These are phyloP conservation scores for Bifiguratus adelaidae DNA, from an alignment of 192 early-diverging fungal genomes.

Conservation along the genomic window DNA sequence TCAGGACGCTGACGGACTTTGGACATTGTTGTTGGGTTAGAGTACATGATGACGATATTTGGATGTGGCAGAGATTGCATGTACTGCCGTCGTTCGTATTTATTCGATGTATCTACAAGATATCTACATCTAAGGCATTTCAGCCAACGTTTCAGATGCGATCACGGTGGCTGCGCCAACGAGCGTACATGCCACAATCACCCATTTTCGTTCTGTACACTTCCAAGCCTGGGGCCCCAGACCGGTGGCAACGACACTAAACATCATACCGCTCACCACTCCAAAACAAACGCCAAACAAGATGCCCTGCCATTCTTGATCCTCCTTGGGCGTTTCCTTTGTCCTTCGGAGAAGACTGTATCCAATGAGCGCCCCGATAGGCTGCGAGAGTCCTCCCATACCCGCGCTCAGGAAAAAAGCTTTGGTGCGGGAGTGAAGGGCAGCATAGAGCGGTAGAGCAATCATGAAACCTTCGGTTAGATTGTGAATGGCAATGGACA, in stretches of 20 bases:
- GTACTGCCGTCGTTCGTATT: no score
- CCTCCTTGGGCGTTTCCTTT: no score
- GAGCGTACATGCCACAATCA: no score
- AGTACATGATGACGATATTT: no score
- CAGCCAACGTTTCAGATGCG: no score
- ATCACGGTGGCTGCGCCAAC: no score
- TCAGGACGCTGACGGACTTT: constrained; percentile 56
- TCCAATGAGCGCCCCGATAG: constrained; percentile 37
- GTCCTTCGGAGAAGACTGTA: constrained; percentile 19
- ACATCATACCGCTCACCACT: constrained; percentile 42
- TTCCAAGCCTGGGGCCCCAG: no score
- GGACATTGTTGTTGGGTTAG: constrained; percentile 61
- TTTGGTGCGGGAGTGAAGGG: constrained; percentile 23
- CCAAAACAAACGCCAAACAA: constrained; percentile 37
- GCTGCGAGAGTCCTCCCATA: constrained; percentile 41
- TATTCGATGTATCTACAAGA: no score
- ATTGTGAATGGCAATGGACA: constrained; percentile 43
- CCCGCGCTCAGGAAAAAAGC: constrained; percentile 30
- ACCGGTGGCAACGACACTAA: constrained; percentile 25
- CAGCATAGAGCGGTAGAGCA: constrained; percentile 39
- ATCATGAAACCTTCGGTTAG: constrained; percentile 45
- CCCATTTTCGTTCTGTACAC: no score
- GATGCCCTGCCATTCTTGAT: constrained; percentile 25
- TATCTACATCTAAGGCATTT: no score
- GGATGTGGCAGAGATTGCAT: no score